phyloP scores from a whole-genome alignment of 768 basidiomycete genomes.

The Fistulinella prunicolor region DNA sequence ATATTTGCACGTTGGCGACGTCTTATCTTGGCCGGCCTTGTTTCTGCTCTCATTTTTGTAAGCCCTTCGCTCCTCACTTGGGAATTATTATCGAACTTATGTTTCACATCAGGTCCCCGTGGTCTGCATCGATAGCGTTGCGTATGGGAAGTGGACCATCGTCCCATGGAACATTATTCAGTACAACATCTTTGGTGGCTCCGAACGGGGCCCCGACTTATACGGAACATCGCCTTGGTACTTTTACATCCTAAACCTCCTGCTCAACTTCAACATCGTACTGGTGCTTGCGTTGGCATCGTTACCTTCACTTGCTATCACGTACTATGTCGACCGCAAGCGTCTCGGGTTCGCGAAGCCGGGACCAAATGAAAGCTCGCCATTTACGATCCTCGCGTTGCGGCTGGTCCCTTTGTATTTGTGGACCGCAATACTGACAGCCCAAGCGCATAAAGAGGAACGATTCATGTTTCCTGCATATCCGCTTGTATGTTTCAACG shows the following conservation, averaged over 20 bases:
- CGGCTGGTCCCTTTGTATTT: slow-evolving; percentile 87
- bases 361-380: slow-evolving; percentile 65
- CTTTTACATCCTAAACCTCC: slow-evolving; percentile 85
- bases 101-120: slow-evolving; percentile 71
- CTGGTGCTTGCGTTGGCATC: slow-evolving; percentile 78
- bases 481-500: slow-evolving; percentile 90
- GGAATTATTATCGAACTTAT: not conserved
- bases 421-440: slow-evolving; percentile 79
- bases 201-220: slow-evolving; percentile 80
- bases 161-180: slow-evolving; percentile 92
- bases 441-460: slow-evolving; percentile 95
- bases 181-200: slow-evolving; percentile 88
- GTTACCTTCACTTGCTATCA: slow-evolving; percentile 73
- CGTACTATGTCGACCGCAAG: slow-evolving; percentile 70
- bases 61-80: slow-evolving; percentile 17
- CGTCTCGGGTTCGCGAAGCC: slow-evolving; percentile 60
- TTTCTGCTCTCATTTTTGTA: slow-evolving; percentile 64
- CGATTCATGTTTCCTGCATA: slow-evolving; percentile 98
- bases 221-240: slow-evolving; percentile 89
- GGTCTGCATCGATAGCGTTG: slow-evolving; percentile 75
- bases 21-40: slow-evolving; percentile 49
- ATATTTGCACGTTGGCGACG: slow-evolving; percentile 57
- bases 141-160: slow-evolving; percentile 75
- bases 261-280: slow-evolving; percentile 92
- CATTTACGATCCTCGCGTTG: slow-evolving; percentile 71